Evolutionary conservation across 352 stramenopile genomes (phyloP).

Genomic region (Globisporangium spinosum): DNA sequence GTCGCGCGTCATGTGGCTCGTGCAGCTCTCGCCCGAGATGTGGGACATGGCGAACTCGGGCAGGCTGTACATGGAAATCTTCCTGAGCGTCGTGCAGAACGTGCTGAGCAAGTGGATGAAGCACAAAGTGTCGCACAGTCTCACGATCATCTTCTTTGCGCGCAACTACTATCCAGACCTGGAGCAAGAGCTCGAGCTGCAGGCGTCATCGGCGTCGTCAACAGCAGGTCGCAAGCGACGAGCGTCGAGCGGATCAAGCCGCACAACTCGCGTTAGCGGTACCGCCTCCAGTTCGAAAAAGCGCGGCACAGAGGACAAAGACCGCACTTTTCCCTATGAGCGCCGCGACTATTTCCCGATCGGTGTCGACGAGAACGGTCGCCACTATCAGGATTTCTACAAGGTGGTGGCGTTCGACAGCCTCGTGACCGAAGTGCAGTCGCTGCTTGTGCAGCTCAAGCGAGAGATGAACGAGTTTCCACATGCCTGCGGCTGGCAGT

Average conservation of each 20-base stretch:
- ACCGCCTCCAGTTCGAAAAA: slow-evolving; percentile 9
- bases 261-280: background rate
- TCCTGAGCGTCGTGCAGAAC: slow-evolving; percentile 76
- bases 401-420: slow-evolving; percentile 80
- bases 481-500: slow-evolving; percentile 59
- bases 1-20: slow-evolving; percentile 96
- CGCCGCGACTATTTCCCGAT: slow-evolving; percentile 64
- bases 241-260: slow-evolving; percentile 13
- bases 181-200: slow-evolving; percentile 36
- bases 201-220: slow-evolving; percentile 13
- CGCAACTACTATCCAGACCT: slow-evolving; percentile 86
- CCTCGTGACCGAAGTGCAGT: slow-evolving; percentile 59
- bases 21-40: slow-evolving; percentile 95
- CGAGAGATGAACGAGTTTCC: slow-evolving; percentile 75
- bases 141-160: slow-evolving; percentile 92
- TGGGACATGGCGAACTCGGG: slow-evolving; percentile 91
- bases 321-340: slow-evolving; percentile 63
- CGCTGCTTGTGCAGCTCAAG: slow-evolving; percentile 71
- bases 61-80: slow-evolving; percentile 89
- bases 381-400: slow-evolving; percentile 86
- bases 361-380: slow-evolving; percentile 69
- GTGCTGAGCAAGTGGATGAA: slow-evolving; percentile 90
- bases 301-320: slow-evolving; percentile 27
- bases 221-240: slow-evolving; percentile 7
- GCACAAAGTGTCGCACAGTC: slow-evolving; percentile 87